Percentiles rank a stretch among this genome's conserved stretches.
Conservation (phyloP, 768 basidiomycete genomes). For the Agaricus blazei region DNA sequence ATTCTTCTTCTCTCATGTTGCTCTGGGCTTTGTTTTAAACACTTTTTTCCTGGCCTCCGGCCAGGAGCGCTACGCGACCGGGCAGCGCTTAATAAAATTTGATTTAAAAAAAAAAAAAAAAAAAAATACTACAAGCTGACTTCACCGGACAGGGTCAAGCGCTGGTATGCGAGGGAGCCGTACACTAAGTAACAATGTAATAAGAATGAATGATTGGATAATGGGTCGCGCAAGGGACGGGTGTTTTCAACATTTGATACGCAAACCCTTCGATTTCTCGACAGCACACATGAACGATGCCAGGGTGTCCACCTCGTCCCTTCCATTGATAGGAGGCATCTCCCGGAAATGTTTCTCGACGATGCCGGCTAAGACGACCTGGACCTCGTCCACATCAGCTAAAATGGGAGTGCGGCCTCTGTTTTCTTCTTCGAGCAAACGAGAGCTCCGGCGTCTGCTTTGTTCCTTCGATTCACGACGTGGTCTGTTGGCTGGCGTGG, state of each 20-base stretch:
- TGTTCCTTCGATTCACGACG: constrained; percentile 63
- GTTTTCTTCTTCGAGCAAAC: constrained; percentile 63
- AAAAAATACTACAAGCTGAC: too few species aligned
- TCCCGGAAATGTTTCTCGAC: constrained; percentile 74
- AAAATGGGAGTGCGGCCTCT: constrained; percentile 56
- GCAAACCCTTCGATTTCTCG: constrained; percentile 47
- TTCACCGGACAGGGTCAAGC: neutral
- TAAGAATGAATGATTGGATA: neutral
- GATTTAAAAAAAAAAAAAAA: too few species aligned
- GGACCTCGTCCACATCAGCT: constrained; percentile 65
- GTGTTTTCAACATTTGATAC: constrained; percentile 8
- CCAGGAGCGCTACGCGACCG: too few species aligned
- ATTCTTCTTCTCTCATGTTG: too few species aligned
- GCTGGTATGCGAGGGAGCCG: neutral
- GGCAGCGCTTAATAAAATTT: too few species aligned
- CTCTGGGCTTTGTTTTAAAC: too few species aligned
- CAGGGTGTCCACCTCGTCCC: constrained; percentile 78
- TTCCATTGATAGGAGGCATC: constrained; percentile 38
- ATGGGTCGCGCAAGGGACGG: neutral
- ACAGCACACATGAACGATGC: constrained; percentile 77
- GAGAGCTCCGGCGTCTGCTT: constrained; percentile 63
- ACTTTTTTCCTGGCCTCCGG: too few species aligned
- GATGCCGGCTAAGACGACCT: constrained; percentile 59
- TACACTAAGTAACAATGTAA: neutral
- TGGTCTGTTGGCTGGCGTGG: constrained; percentile 66